A percentile compares a stretch with the other conserved stretches of the same genome.
phyloP scores from a whole-genome alignment of 352 stramenopile genomes.

The Pythium monospermum region DNA sequence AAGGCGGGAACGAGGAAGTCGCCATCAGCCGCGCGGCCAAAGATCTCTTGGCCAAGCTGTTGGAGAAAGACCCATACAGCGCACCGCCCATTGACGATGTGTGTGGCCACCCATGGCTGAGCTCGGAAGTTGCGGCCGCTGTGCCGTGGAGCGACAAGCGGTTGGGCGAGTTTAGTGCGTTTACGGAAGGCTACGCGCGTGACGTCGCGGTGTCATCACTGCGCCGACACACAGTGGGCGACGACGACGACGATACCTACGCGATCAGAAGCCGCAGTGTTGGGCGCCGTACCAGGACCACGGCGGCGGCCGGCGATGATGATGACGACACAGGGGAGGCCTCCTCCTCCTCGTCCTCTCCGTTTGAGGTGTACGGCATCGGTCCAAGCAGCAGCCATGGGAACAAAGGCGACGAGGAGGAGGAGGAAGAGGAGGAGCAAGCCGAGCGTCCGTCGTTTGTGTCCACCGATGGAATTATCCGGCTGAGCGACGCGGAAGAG shows the following conservation, averaged over 20 bases:
- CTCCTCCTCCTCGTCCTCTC: neutral
- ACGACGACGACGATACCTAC: constrained; percentile 5
- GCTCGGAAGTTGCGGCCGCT: constrained; percentile 35
- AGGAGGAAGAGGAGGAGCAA: constrained; percentile 13
- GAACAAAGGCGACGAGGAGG: constrained; percentile 8
- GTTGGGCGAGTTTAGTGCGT: constrained; percentile 35
- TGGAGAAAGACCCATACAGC: constrained; percentile 44
- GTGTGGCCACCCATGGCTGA: constrained; percentile 60
- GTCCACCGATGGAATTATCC: constrained; percentile 52
- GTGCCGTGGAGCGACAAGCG: constrained; percentile 41
- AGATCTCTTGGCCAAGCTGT: constrained; percentile 52
- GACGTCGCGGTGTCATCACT: constrained; percentile 33
- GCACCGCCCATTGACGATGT: constrained; percentile 62
- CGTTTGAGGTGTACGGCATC: constrained; percentile 14
- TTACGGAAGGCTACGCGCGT: constrained; percentile 38
- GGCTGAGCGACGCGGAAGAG: constrained; percentile 15
- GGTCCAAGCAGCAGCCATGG: neutral
- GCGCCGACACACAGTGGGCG: constrained; percentile 2
- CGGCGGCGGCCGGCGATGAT: neutral
- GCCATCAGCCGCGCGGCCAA: constrained; percentile 57
- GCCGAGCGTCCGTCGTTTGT: constrained; percentile 63
- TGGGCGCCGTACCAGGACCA: too few relatives aligned
- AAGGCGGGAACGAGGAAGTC: constrained; percentile 3
- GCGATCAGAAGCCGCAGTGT: too few relatives aligned
- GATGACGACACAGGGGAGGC: neutral